Conservation (phyloP, 208 protist species). For the Trypanosoma boissoni region DNA sequence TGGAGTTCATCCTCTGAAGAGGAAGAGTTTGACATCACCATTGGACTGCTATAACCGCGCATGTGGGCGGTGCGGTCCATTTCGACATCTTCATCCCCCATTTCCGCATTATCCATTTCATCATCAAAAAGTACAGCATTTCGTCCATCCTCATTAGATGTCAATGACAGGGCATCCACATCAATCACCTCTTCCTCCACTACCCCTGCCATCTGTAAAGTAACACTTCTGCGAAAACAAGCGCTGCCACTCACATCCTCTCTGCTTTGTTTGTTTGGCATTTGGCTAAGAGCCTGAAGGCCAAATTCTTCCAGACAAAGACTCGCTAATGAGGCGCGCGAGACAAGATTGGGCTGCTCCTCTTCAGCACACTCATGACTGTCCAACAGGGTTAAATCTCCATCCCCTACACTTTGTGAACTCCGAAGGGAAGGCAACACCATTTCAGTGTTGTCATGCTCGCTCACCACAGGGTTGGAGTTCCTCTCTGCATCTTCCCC, state of each 20-base stretch:
- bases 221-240: too few species aligned
- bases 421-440: too few species aligned
- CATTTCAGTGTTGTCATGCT: too few species aligned
- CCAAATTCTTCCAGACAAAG: constrained; percentile 23
- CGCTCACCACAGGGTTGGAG: too few species aligned
- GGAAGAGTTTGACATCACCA: not conserved
- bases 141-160: not conserved
- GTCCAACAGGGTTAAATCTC: too few species aligned
- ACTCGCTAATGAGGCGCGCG: not conserved
- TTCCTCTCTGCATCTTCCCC: too few species aligned
- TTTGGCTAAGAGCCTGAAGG: constrained; percentile 11
- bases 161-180: constrained; percentile 28
- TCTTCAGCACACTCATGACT: not conserved
- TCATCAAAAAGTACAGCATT: not conserved
- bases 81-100: not conserved
- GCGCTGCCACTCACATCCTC: too few species aligned
- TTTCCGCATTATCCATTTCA: not conserved
- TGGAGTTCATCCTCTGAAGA: constrained; percentile 2
- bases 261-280: too few species aligned
- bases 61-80: not conserved
- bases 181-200: constrained; percentile 25
- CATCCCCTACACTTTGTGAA: too few species aligned
- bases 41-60: not conserved
- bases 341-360: not conserved
- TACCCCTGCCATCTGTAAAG: too few species aligned